Conservation (phyloP, 176 grass and related monocot species). For the Rhynchospora pubera region DNA sequence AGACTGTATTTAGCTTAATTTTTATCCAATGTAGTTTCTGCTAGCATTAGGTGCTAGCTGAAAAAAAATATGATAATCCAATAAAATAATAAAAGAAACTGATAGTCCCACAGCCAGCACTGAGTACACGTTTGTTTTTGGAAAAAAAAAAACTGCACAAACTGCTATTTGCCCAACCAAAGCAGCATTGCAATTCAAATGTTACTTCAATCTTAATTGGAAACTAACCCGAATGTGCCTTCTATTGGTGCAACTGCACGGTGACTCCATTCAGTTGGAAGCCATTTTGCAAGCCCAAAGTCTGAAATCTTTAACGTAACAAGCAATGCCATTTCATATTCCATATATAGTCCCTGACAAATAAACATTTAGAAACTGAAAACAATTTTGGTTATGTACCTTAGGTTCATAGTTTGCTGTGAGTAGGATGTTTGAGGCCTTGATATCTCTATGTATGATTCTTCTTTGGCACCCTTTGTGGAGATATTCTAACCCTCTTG, state of each 20-base stretch:
- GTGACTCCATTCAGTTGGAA: conserved; percentile 90
- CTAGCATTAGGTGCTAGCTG: background rate
- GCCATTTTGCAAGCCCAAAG: conserved; percentile 90
- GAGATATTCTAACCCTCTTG: conserved; percentile 71
- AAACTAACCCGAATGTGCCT: conserved; percentile 68
- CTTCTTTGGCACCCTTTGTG: conserved; percentile 83
- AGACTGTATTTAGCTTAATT: background rate
- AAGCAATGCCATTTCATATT: background rate
- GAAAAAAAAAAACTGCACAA: background rate
- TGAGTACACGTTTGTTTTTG: too few species aligned
- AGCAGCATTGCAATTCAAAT: background rate
- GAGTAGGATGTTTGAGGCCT: conserved; percentile 78
- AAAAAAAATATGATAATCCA: background rate
- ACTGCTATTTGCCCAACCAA: background rate
- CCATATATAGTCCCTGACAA: background rate
- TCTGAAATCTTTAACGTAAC: conserved; percentile 56
- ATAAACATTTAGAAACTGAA: background rate
- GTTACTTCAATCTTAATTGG: background rate
- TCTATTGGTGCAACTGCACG: conserved; percentile 83
- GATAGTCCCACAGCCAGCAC: background rate
- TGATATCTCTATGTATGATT: conserved; percentile 97
- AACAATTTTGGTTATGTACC: conserved; percentile 19
- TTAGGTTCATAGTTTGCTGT: conserved; percentile 66
- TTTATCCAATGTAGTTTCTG: background rate
- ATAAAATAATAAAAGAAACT: background rate